Evolutionary conservation across 2,329 filamentous ascomycete genomes (phyloP), one percentile per base, ranked within the genome.

Genomic region (Colletotrichum camelliae): DNA sequence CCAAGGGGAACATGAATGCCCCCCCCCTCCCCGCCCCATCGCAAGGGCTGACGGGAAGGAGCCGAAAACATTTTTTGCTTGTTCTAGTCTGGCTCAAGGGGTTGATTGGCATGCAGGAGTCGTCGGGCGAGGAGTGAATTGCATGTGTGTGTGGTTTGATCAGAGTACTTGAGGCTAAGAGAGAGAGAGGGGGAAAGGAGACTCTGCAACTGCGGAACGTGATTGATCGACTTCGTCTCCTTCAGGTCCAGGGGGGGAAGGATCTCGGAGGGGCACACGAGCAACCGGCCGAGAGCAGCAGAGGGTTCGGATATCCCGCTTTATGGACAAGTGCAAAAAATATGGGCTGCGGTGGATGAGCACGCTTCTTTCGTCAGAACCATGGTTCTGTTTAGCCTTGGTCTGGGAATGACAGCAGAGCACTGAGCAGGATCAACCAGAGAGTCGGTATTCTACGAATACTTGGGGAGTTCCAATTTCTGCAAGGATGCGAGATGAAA

Each of bases 401-500:
- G 35, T 43, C 43, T 39, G 58, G 29, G 60, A 39, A n/a, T 61
- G 58, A 61, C 27, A 61, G 21, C n/a, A 61, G 33, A 70, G 67
- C 57, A 62, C 67, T 62, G 57, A 70, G 67, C 67, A 70, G 13
- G 55, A 43, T 29, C 48, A 37, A 70, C 67, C 67, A 62, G 67
- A 61, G 57, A 62, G 57, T 62, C 67, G 67, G 67, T 70, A 62
- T 58, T 48, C n/a, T 48, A n/a, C n/a, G n/a, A n/a, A n/a, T n/a
- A 2, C 9, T 60, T 37, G 35, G 35, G 61, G 16, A 43, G 35
- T 39, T 43, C 4, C 5, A 33, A 16, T 64, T 27, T 5, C 21
- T 39, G 64, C 73, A 75, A 68, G 73, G 73, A 67, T 75, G 70
- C 58, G n/a, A 39, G 29, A 72, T 67, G 18, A 61, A 61, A 67